Evolutionary conservation across 306 rosid genomes (phyloP).

Genomic region (Purshia tridentata): DNA sequence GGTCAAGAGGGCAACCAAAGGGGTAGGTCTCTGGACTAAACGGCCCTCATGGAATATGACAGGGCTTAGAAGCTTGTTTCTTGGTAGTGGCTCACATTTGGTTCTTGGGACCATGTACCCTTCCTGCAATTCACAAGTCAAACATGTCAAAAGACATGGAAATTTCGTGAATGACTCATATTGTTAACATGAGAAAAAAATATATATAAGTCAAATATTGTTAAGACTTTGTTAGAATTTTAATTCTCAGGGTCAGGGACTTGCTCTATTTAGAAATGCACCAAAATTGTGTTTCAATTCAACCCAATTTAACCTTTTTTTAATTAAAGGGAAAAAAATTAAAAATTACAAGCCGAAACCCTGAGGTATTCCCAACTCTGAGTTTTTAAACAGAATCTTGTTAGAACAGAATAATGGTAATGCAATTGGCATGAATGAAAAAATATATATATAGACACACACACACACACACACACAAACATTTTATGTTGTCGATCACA

Average conservation of each 20-base stretch:
- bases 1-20: slow-evolving; percentile 56
- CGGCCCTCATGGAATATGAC: slow-evolving; percentile 91
- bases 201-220: neutral
- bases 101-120: slow-evolving; percentile 72
- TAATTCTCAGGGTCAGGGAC: neutral
- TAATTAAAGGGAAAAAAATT: no score
- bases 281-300: neutral
- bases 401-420: neutral
- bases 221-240: neutral
- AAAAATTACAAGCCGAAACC: no score
- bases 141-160: neutral
- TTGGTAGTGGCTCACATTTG: slow-evolving; percentile 59
- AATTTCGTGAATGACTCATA: neutral
- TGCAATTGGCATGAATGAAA: neutral
- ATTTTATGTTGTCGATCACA: no score
- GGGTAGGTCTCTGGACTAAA: slow-evolving; percentile 81
- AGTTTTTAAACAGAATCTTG: no score
- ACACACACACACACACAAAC: no score
- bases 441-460: no score
- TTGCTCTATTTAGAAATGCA: neutral
- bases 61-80: slow-evolving; percentile 75
- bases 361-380: no score
- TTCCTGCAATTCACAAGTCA: slow-evolving; percentile 52
- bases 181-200: neutral
- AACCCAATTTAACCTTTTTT: neutral